Percentiles rank a stretch among this genome's conserved stretches.
Conservation (phyloP, 805 yeast species). For the Nakazawaea ishiwadae region DNA sequence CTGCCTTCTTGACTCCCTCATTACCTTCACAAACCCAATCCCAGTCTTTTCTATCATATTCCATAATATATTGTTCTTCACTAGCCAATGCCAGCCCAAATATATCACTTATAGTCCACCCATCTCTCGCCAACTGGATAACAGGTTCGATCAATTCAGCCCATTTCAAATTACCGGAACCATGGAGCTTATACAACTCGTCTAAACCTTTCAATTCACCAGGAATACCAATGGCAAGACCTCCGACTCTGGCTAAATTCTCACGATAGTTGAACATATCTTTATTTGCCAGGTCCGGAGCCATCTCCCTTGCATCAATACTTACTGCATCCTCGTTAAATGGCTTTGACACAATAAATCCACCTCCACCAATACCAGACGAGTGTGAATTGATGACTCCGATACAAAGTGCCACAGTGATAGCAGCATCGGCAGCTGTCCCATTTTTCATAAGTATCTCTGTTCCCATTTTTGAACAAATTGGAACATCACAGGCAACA, state of each 20-base stretch:
- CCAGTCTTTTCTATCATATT: conserved; percentile 44
- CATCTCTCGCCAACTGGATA: conserved; percentile 54
- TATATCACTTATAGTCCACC: conserved; percentile 52
- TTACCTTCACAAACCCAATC: conserved; percentile 40
- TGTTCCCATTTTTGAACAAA: conserved; percentile 61
- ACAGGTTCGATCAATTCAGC: conserved; percentile 71
- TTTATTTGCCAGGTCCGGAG: conserved; percentile 59
- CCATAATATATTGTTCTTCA: conserved; percentile 28
- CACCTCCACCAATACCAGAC: conserved; percentile 94
- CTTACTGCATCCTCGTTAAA: conserved; percentile 45
- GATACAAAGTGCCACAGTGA: conserved; percentile 82
- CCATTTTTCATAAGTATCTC: conserved; percentile 54
- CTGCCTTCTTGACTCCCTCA: conserved; percentile 33
- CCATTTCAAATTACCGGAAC: conserved; percentile 75
- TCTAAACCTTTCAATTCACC: conserved; percentile 89
- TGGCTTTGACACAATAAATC: conserved; percentile 51
- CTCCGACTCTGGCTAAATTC: conserved; percentile 63
- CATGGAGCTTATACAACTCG: conserved; percentile 51
- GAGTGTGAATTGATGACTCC: conserved; percentile 80
- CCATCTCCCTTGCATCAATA: conserved; percentile 86
- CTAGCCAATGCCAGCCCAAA: conserved; percentile 37
- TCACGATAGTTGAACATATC: conserved; percentile 59
- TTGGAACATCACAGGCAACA: conserved; percentile 61
- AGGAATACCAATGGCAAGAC: conserved; percentile 84
- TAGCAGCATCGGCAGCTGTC: conserved; percentile 91